Conservation (phyloP, 257 asterid species). For the Penstemon barbatus region DNA sequence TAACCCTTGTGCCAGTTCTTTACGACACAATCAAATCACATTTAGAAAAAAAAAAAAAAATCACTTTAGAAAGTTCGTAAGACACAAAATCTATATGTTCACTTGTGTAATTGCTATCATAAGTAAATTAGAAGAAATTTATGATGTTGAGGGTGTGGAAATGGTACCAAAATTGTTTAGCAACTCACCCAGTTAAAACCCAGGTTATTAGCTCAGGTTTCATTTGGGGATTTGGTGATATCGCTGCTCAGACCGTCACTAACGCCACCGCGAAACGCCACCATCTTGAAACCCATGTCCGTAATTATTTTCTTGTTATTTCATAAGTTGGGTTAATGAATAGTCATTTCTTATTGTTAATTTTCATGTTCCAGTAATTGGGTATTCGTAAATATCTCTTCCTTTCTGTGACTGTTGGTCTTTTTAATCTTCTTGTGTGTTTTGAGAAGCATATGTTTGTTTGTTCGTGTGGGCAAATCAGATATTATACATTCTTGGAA, state of each 20-base stretch:
- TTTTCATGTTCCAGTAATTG: constrained; percentile 25
- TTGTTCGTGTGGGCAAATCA: not conserved
- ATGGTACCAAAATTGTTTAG: constrained; percentile 77
- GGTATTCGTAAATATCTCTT: not conserved
- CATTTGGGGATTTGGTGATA: constrained; percentile 82
- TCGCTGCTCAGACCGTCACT: constrained; percentile 76
- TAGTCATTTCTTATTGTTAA: not conserved
- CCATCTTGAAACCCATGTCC: constrained; percentile 33
- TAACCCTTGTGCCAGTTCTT: no score
- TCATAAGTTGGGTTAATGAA: constrained; percentile 3
- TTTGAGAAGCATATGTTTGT: not conserved
- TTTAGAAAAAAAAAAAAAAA: no score
- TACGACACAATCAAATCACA: no score
- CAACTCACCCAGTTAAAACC: constrained; percentile 79
- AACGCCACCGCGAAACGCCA: constrained; percentile 51
- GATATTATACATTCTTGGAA: no score
- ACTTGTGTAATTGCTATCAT: no score
- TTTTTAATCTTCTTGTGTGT: not conserved
- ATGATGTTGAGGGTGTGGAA: constrained; percentile 69
- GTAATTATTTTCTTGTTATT: constrained; percentile 14
- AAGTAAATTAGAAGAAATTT: not conserved
- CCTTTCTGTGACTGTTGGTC: not conserved
- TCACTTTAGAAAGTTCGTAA: no score
- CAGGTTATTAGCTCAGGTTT: constrained; percentile 83
- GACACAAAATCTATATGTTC: no score